Percentiles rank a stretch among this genome's conserved stretches.
These are phyloP conservation scores for Panicum miliaceum DNA, from an alignment of 176 grass and related monocot genomes.

Conservation along the genomic window DNA sequence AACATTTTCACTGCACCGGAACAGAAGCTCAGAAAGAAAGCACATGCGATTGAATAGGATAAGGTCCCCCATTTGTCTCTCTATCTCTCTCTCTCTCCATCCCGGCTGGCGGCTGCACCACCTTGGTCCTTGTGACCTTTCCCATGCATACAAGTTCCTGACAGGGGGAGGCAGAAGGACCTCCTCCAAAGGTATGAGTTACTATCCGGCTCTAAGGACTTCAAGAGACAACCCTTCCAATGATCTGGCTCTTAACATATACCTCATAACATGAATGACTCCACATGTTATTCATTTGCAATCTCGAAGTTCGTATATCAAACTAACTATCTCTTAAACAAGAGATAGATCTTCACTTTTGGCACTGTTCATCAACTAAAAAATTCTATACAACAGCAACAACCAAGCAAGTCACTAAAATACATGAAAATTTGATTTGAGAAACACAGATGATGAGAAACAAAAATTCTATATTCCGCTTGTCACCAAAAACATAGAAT, in stretches of 20 bases:
- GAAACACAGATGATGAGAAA: background rate
- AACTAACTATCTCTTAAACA: no score
- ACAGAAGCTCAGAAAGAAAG: constrained; percentile 24
- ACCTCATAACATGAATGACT: no score
- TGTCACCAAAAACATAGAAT: background rate
- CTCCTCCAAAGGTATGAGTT: no score
- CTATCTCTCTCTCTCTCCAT: background rate
- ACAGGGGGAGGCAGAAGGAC: background rate
- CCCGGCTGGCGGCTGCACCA: background rate
- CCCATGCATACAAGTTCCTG: constrained; percentile 35
- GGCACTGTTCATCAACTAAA: no score
- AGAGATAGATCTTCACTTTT: no score
- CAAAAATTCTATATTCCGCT: background rate
- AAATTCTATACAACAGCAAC: no score
- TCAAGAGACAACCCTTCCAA: no score
- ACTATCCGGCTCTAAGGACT: no score
- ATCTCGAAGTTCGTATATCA: no score
- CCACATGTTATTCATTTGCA: no score
- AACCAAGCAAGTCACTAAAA: background rate
- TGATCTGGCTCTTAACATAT: no score
- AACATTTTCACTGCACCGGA: background rate
- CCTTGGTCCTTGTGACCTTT: constrained; percentile 10
- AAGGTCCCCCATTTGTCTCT: background rate
- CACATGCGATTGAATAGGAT: constrained; percentile 36
- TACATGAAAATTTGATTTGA: background rate